Base-by-base conservation (phyloP, 2,329 filamentous ascomycete species). In the Ascosphaera pollenicola region DNA sequence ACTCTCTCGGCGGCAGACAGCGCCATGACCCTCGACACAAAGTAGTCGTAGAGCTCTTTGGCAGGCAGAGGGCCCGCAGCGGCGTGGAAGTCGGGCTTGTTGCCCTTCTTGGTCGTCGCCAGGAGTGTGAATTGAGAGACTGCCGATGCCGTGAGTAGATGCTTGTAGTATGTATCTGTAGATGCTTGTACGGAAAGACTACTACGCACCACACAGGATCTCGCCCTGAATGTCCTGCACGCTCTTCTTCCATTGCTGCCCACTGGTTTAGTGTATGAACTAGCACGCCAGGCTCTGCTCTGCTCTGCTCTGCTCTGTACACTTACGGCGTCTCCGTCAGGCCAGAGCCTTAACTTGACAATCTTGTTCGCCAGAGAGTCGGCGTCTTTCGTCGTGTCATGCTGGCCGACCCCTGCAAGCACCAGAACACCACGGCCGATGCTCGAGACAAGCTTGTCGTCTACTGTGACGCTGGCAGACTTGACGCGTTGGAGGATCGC, bases 61-160 rank as follows among this genome's bases (percentile, higher is more conserved):
- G 87, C 89, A 41, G 85, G 73, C 8, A 80, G 73, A 3, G 77
- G 76, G 37, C 72, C 72, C 44, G 87, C 76, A 4, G 89, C 85
- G 10, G 79, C 80, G 55, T 93, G 87, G 50, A 98, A 98, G 55
- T 91, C 80, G 26, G 89, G 91, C 57, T 92, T 95, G 53, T 75
- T 85, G 45, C 87, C 87, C 58, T 95, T 95, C 54, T 85, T 92
- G n/a, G 85, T 85, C 36, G 77, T 79, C 36, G 84, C 91, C 38
- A 92, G 69, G 8, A 98, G 70, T 2, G 89, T 98, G 54, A 98
- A 98, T 60, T 98, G 89, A 11, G 89, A 95, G 36, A 98, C 87
- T 91, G 52, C 13, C 15, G 34, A 18, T 3, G 11, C 16, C 21
- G 5, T 24, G 39, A 24, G 32, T 28, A 41, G n/a, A n/a, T 45